Conservation (phyloP, 371 early-diverging fungal genomes). For the Mortierella sp. region DNA sequence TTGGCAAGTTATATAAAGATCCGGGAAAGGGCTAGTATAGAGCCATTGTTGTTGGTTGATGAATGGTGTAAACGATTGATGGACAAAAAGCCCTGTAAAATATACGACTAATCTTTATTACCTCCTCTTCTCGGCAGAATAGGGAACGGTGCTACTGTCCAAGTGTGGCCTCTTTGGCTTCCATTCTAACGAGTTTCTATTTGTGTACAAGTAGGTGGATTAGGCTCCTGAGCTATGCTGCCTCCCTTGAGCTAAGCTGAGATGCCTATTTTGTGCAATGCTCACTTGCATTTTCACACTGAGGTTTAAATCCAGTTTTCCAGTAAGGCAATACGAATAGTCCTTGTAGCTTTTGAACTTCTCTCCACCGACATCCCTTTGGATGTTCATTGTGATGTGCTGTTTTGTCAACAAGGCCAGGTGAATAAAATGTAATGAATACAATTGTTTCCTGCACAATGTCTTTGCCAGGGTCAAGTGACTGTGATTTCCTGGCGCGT, state of each 20-base stretch:
- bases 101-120: conserved; percentile 2
- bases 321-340: conserved; percentile 79
- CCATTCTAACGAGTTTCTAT: conserved; percentile 36
- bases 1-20: conserved; percentile 81
- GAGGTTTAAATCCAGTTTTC: conserved; percentile 74
- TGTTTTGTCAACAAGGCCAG: background rate
- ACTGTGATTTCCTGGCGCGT: too few species aligned
- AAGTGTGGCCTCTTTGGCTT: conserved; percentile 51
- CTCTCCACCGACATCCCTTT: conserved; percentile 42
- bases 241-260: background rate
- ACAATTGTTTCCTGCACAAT: too few species aligned
- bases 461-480: too few species aligned
- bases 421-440: too few species aligned
- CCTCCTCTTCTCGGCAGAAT: conserved; percentile 59
- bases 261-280: background rate
- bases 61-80: background rate
- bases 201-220: background rate
- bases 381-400: conserved; percentile 32
- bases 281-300: conserved; percentile 75
- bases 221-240: background rate
- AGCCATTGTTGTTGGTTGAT: background rate
- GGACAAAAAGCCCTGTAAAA: background rate
- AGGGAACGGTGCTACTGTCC: conserved; percentile 41
- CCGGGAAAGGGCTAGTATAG: conserved; percentile 61
- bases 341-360: conserved; percentile 62